These are phyloP conservation scores for Pezizomycotina sp. DNA, from an alignment of 2,329 filamentous ascomycete genomes.

Conservation along the genomic window DNA sequence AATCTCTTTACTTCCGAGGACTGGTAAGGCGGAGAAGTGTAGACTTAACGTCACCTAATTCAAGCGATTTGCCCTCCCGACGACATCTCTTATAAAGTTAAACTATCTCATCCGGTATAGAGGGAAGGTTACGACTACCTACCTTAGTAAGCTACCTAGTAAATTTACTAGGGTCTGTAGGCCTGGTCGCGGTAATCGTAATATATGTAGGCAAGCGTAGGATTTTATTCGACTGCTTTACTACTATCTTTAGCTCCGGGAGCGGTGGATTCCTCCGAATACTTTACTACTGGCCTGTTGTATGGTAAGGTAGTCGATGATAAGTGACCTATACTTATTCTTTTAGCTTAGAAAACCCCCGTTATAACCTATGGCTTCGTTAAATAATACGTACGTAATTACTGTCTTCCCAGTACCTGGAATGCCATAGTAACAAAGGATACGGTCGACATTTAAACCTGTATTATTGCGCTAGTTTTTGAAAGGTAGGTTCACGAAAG, in stretches of 20 bases:
- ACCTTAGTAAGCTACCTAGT: conserved; percentile 2
- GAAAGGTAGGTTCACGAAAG: conserved; percentile 6
- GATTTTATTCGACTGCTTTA: not conserved
- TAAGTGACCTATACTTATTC: conserved; percentile 4
- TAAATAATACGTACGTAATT: conserved; percentile 8
- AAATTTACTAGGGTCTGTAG: conserved; percentile 4
- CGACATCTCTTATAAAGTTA: not conserved
- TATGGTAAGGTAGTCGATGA: conserved; percentile 4
- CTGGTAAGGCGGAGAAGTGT: conserved; percentile 1
- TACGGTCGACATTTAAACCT: conserved; percentile 1
- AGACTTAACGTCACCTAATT: conserved; percentile 2
- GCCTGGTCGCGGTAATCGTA: conserved; percentile 7
- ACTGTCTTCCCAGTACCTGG: conserved; percentile 8
- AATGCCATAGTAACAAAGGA: conserved; percentile 8
- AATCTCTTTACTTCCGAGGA: not conserved
- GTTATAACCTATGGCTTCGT: too few relatives aligned
- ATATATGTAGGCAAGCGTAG: conserved; percentile 5
- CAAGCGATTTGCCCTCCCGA: conserved; percentile 3
- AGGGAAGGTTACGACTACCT: conserved; percentile 2
- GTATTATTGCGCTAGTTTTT: conserved; percentile 1
- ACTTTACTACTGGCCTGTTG: too few relatives aligned
- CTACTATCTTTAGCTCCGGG: too few relatives aligned
- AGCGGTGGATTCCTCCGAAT: too few relatives aligned
- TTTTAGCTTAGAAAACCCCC: too few relatives aligned
- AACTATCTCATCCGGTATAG: conserved; percentile 3